Conservation (phyloP, 768 basidiomycete species). For the Boletus rubropictus region DNA sequence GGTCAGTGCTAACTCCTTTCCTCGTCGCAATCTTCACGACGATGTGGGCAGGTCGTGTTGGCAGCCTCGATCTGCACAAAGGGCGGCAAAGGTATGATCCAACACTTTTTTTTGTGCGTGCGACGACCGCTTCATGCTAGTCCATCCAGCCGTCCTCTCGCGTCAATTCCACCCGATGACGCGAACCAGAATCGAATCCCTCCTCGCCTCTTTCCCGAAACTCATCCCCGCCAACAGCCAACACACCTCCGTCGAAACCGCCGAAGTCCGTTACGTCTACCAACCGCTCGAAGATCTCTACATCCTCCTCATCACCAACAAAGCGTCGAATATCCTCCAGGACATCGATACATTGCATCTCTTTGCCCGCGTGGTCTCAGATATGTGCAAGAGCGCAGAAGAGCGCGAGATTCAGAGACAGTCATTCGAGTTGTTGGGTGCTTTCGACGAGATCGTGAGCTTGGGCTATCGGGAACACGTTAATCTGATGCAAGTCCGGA, state of each 20-base stretch:
- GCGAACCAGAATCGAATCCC: slow-evolving; percentile 86
- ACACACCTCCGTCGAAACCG: slow-evolving; percentile 93
- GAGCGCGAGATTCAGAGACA: slow-evolving; percentile 88
- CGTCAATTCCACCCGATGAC: slow-evolving; percentile 95
- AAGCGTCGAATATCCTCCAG: slow-evolving; percentile 97
- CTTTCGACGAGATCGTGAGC: slow-evolving; percentile 95
- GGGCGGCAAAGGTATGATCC: slow-evolving; percentile 77
- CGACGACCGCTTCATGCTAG: background rate
- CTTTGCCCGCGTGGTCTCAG: slow-evolving; percentile 88
- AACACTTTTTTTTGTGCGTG: background rate
- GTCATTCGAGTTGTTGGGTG: slow-evolving; percentile 88
- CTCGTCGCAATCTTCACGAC: slow-evolving; percentile 1
- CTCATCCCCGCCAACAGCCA: slow-evolving; percentile 92
- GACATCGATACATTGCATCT: slow-evolving; percentile 96
- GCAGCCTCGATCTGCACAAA: slow-evolving; percentile 95
- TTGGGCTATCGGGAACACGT: slow-evolving; percentile 80
- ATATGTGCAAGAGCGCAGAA: slow-evolving; percentile 79
- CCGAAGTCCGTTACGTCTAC: slow-evolving; percentile 95
- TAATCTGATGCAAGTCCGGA: slow-evolving; percentile 73
- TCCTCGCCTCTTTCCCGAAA: slow-evolving; percentile 95
- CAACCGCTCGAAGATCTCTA: slow-evolving; percentile 96
- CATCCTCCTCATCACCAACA: slow-evolving; percentile 96
- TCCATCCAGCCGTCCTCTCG: slow-evolving; percentile 75
- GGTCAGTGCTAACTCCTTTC: slow-evolving; percentile 11
- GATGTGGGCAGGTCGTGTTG: slow-evolving; percentile 65